Base-by-base conservation (phyloP, 2,329 filamentous ascomycete genomes). In the Aspergillus sergii region DNA sequence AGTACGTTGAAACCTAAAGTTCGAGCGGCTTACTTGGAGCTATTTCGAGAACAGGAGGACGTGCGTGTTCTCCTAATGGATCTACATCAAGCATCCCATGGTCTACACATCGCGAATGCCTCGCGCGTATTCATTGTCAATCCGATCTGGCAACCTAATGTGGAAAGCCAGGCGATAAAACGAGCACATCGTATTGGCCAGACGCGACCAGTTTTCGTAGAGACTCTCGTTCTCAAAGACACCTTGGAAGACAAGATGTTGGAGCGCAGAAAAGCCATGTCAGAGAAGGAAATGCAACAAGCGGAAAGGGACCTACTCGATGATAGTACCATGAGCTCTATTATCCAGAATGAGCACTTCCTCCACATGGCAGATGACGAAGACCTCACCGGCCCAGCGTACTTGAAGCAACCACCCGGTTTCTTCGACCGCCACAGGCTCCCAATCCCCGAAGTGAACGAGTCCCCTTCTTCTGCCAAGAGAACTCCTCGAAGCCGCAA, bases 91-190 rank as follows among this genome's bases (percentile, higher is more conserved):
- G 94, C 94, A 34, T 92, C 94, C 0, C 92, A 94, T 65, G 94
- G 94, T 0, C 83, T 98, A 0, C 94, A 97, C 73, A 88, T 97
- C 76, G 89, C 89, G 58, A 88, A 87, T 12, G 94, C 94, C 1
- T 95, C 91, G 5, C 84, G 94, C 2, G 89, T 98, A 11, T 96
- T 93, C 77, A 97, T 98, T 66, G 85, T 96, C 60, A 94, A 91
- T 66, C 94, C 94, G 0, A 92, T 96, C 14, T 90, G 95, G 74
- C 91, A 94, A 58, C 93, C 93, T 0, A 82, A 91, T 66, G 85
- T 96, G 0, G 92, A 96, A 75, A 93, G 91, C 1, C 94, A 98
- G 76, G 94, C 94, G 0, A 92, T 97, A 66, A 96, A 96, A 64
- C 89, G 94, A 73, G 93, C 91, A 0, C 91, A 96, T 68, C 86